A percentile compares a stretch with the other conserved stretches of the same genome.
Evolutionary conservation across 805 yeast genomes (phyloP).

Genomic region (Phaffomyces thermotolerans): DNA sequence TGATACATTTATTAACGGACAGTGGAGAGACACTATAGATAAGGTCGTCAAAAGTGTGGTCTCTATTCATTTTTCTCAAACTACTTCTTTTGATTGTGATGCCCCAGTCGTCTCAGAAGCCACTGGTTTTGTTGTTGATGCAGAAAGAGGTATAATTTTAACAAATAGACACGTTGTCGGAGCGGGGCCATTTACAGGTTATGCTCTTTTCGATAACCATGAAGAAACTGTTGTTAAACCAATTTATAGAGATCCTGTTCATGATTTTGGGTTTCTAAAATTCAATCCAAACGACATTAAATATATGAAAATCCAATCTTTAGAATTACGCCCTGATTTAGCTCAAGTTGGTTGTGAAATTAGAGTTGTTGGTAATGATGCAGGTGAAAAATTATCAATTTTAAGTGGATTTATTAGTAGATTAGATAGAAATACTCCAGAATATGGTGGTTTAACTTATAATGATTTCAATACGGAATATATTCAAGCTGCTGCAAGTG

Average conservation of each 20-base stretch:
- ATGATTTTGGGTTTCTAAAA: constrained; percentile 84
- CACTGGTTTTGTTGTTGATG: constrained; percentile 92
- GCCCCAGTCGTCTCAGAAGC: constrained; percentile 77
- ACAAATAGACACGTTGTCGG: constrained; percentile 95
- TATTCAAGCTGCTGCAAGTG: constrained; percentile 93
- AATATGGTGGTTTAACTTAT: constrained; percentile 80
- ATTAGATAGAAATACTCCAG: constrained; percentile 90
- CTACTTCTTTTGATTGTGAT: constrained; percentile 83
- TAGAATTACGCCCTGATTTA: constrained; percentile 68
- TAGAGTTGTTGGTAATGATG: constrained; percentile 93
- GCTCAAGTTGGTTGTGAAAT: constrained; percentile 92
- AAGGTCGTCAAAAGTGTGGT: constrained; percentile 81
- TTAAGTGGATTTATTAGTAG: constrained; percentile 74
- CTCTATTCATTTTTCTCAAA: constrained; percentile 81
- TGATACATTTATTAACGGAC: constrained; percentile 19
- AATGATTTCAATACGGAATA: constrained; percentile 92
- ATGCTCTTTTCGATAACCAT: constrained; percentile 88
- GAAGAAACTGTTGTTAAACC: constrained; percentile 87
- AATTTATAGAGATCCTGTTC: constrained; percentile 88
- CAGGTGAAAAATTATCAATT: constrained; percentile 88
- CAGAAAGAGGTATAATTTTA: constrained; percentile 71
- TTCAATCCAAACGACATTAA: constrained; percentile 67
- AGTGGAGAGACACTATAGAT: constrained; percentile 79
- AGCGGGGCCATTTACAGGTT: constrained; percentile 90
- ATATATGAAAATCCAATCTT: constrained; percentile 62